These are phyloP conservation scores for Discostella stelligeroides DNA, from an alignment of 108 stramenopile species.

Conservation along the genomic window DNA sequence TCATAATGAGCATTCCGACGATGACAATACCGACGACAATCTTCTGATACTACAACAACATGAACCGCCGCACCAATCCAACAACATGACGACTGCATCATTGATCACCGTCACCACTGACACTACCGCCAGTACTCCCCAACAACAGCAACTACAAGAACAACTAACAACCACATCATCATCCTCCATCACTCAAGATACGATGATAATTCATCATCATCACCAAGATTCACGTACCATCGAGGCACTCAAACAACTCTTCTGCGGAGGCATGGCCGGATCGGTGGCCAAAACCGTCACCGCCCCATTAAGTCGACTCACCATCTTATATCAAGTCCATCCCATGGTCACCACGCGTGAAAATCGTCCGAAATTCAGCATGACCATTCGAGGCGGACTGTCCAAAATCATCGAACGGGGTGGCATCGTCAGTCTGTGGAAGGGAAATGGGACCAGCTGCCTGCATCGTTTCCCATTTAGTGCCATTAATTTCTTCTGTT, in stretches of 20 bases:
- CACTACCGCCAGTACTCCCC: too few relatives aligned
- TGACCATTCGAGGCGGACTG: conserved; percentile 67
- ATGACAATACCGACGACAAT: not conserved
- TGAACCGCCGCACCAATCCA: conserved; percentile 2
- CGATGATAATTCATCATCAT: too few relatives aligned
- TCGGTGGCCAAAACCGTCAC: conserved; percentile 93
- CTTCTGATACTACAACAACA: too few relatives aligned
- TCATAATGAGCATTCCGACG: not conserved
- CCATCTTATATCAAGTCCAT: conserved; percentile 93
- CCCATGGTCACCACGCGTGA: conserved; percentile 88
- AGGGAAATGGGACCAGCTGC: conserved; percentile 91
- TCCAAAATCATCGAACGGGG: conserved; percentile 85
- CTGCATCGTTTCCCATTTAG: conserved; percentile 94
- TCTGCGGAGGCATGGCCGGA: conserved; percentile 94
- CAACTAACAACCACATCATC: conserved; percentile 7
- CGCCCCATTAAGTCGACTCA: conserved; percentile 87
- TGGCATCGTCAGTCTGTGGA: conserved; percentile 87
- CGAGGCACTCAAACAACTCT: conserved; percentile 84
- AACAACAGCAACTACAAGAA: conserved; percentile 1
- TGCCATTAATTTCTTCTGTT: conserved; percentile 92
- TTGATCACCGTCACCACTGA: too few relatives aligned
- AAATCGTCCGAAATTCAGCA: conserved; percentile 83
- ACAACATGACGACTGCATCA: not conserved
- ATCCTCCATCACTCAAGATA: too few relatives aligned
- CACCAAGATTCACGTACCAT: conserved; percentile 61